Conservation (phyloP, 768 basidiomycete species). For the Exsudoporus frostii region DNA sequence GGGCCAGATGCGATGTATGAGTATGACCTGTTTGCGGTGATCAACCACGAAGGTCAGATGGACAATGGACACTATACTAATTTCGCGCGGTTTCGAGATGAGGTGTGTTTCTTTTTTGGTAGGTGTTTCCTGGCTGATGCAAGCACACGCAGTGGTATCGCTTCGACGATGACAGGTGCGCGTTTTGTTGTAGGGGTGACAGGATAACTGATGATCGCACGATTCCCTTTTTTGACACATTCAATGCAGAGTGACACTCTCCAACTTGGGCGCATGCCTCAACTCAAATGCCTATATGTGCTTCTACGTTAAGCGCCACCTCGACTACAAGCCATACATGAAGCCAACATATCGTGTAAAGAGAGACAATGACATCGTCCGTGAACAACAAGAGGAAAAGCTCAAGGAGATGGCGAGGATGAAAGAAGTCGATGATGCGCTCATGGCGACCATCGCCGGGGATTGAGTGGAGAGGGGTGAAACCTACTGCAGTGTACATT, state of each 20-base stretch:
- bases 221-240: background rate
- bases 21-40: slow-evolving; percentile 90
- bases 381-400: slow-evolving; percentile 54
- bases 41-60: slow-evolving; percentile 92
- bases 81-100: slow-evolving; percentile 79
- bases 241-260: slow-evolving; percentile 58
- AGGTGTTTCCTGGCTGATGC: background rate
- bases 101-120: slow-evolving; percentile 46
- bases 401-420: slow-evolving; percentile 52
- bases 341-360: slow-evolving; percentile 66
- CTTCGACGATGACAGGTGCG: slow-evolving; percentile 92
- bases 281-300: slow-evolving; percentile 87
- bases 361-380: slow-evolving; percentile 63
- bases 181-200: background rate
- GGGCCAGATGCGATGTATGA: slow-evolving; percentile 73
- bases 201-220: background rate
- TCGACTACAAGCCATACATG: slow-evolving; percentile 75
- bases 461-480: slow-evolving; percentile 10
- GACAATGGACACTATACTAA: slow-evolving; percentile 95
- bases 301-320: slow-evolving; percentile 87
- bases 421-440: slow-evolving; percentile 63
- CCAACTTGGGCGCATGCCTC: slow-evolving; percentile 66
- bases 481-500: too few species aligned
- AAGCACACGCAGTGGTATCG: slow-evolving; percentile 70
- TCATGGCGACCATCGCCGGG: slow-evolving; percentile 45